Base-by-base conservation (phyloP, 2,329 filamentous ascomycete genomes). In the Fusarium floridanum region DNA sequence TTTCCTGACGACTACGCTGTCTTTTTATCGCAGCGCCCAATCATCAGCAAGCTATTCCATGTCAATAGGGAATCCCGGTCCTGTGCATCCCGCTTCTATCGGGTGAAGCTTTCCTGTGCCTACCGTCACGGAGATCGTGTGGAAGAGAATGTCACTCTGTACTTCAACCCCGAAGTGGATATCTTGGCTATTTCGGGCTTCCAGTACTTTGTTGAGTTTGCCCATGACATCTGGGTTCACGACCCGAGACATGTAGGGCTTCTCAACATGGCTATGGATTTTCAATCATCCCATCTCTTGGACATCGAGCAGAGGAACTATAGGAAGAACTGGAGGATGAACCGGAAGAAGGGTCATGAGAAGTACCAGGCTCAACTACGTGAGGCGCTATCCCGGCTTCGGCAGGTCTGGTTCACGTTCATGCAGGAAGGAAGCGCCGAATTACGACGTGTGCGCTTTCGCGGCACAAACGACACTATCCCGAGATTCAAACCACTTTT, bases 371-470 rank as follows among this genome's bases (percentile, higher is more conserved):
- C 27, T 27, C 27, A 27, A 27, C 22, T 55, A 8, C 29, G 29
- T 2, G 29, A 56, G 20, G 32, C 4, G 12, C 2, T 57, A 16
- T 57, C 32, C 34, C 12, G 32, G 14, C 20, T 36, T 17, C 34
- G 14, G 12, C n/a, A 1, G 2, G 14, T 36, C 29, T 7, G 11
- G 12, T 57, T 57, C 34, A 6, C 22, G 22, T 22, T 22, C 43
- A 16, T 24, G 29, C 53, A 22, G 14, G 0, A 4, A 16, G 0
- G 1, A 1, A 24, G 20, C 43, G 7, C 3, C 22, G 22, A 22
- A 22, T 22, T 22, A 22, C 9, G n/a, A 12, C 50, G 50, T 29
- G 0, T 0, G 29, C 32, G 12, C n/a, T 56, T 20, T 29, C 6
- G 5, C 29, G 24, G 39, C n/a, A 41, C 17, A 0, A 1, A 41